Base-by-base conservation (phyloP, 1,284 basidiomycete genomes). In the Moesziomyces parantarcticus region DNA sequence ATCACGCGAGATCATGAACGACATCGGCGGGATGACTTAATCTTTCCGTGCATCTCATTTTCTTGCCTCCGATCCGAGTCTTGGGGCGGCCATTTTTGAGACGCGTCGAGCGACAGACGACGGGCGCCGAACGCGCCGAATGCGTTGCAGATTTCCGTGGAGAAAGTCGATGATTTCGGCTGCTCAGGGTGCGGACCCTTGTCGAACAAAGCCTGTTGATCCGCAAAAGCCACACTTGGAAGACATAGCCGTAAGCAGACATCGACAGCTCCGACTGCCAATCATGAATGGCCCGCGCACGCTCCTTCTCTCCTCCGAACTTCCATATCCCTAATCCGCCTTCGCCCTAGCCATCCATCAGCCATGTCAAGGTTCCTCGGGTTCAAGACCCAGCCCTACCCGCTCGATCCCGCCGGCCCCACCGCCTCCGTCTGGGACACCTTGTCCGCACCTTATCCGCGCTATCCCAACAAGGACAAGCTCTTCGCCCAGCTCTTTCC, bases 281-380 rank as follows among this genome's bases (percentile, higher is more conserved):
- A 11, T 6, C 29, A 34, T 26, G 34, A n/a, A n/a, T n/a, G n/a
- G n/a, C n/a, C 14, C 34, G 34, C 34, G 7, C 11, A 8, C 34
- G 23, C 20, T 40, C 23, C n/a, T 14, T 13, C 43, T 41, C 22
- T 32, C 51, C 18, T 36, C 5, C 34, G 6, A 23, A 32, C 29
- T 44, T n/a, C 32, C 34, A 14, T 32, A 22, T 45, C 39, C 42
- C 26, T 34, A 47, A 47, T 40, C 61, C 40, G 8, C 32, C 14
- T 34, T 43, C 29, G 39, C 25, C 44, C 48, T 18, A 32, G 23
- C 29, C 21, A 23, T 39, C 18, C n/a, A 22, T 22, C 25, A 32
- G 21, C 32, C 18, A 70, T 69, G 71, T 65, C 61, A 46, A 71
- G 65, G 6, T 69, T 72, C 22, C 34, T 72, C 34, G 63, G 69